phyloP scores from a whole-genome alignment of 2,329 filamentous ascomycete genomes.

The Kalaharituber pfeilii region DNA sequence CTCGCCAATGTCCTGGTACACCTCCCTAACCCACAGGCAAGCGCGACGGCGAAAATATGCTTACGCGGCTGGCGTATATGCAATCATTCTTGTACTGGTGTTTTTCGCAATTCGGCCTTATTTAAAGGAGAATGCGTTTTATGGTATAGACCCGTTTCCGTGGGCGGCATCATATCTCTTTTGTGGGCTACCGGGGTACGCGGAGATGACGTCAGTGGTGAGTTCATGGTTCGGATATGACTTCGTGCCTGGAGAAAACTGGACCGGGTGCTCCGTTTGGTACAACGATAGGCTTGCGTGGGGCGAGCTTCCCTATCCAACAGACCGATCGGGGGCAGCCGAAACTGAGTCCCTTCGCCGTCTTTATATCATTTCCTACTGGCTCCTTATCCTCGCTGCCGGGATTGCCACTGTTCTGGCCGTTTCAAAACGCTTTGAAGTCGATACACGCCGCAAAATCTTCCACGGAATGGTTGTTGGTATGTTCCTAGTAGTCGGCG shows the following conservation, averaged over 20 bases:
- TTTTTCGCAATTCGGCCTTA: conserved; percentile 54
- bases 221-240: conserved; percentile 45
- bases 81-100: conserved; percentile 46
- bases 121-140: conserved; percentile 48
- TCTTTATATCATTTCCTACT: conserved; percentile 61
- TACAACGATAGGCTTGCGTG: conserved; percentile 14
- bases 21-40: conserved; percentile 63
- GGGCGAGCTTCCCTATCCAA: conserved; percentile 33
- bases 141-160: conserved; percentile 63
- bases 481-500: conserved; percentile 80
- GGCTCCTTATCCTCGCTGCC: conserved; percentile 45
- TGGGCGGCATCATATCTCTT: conserved; percentile 87
- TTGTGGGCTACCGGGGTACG: conserved; percentile 55
- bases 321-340: conserved; percentile 33
- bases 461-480: conserved; percentile 98
- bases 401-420: conserved; percentile 49
- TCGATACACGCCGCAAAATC: conserved; percentile 88
- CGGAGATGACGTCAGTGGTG: conserved; percentile 38
- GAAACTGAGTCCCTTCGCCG: conserved; percentile 60
- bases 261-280: conserved; percentile 13
- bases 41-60: conserved; percentile 62
- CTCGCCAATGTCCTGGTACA: conserved; percentile 50
- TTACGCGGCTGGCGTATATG: conserved; percentile 66
- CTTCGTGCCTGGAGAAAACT: conserved; percentile 36
- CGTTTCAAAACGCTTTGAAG: conserved; percentile 66